These are phyloP conservation scores for Chiua sp. DNA, from an alignment of 1,284 basidiomycete species.

Conservation along the genomic window DNA sequence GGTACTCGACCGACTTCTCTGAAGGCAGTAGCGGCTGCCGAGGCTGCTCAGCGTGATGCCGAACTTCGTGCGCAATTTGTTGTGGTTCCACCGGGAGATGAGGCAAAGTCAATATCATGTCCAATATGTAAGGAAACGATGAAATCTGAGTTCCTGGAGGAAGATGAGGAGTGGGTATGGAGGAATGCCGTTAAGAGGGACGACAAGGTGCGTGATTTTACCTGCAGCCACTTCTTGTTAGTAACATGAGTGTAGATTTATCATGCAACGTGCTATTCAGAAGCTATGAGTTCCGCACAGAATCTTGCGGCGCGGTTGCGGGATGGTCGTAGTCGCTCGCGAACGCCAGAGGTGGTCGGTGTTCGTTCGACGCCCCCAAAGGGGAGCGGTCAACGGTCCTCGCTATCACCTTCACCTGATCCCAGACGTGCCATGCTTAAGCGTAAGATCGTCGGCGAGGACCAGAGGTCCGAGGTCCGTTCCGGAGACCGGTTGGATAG, in stretches of 20 bases:
- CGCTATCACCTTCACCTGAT: slow-evolving; percentile 54
- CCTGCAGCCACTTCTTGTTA: not conserved
- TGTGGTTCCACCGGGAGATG: slow-evolving; percentile 86
- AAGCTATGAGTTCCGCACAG: slow-evolving; percentile 67
- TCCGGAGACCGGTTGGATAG: slow-evolving; percentile 41
- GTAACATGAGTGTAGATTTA: slow-evolving; percentile 60
- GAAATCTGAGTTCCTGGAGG: slow-evolving; percentile 93
- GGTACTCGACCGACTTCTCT: slow-evolving; percentile 53
- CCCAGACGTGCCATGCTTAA: slow-evolving; percentile 61
- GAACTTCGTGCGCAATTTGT: slow-evolving; percentile 83
- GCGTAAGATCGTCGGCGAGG: slow-evolving; percentile 68
- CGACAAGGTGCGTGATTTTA: slow-evolving; percentile 65
- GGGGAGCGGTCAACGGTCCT: slow-evolving; percentile 34
- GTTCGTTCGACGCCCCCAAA: slow-evolving; percentile 53
- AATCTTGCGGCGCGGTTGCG: slow-evolving; percentile 69
- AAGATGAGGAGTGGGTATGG: slow-evolving; percentile 99
- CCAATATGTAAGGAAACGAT: slow-evolving; percentile 97
- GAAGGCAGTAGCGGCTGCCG: slow-evolving; percentile 67
- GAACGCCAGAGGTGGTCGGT: slow-evolving; percentile 63
- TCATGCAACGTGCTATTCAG: slow-evolving; percentile 92
- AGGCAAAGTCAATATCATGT: slow-evolving; percentile 82
- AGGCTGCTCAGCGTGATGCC: slow-evolving; percentile 73
- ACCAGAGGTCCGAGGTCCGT: slow-evolving; percentile 38
- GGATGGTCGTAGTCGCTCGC: slow-evolving; percentile 70
- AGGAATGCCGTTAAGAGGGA: slow-evolving; percentile 88